Base-by-base conservation (phyloP, 306 rosid species). In the Malus fusca region DNA sequence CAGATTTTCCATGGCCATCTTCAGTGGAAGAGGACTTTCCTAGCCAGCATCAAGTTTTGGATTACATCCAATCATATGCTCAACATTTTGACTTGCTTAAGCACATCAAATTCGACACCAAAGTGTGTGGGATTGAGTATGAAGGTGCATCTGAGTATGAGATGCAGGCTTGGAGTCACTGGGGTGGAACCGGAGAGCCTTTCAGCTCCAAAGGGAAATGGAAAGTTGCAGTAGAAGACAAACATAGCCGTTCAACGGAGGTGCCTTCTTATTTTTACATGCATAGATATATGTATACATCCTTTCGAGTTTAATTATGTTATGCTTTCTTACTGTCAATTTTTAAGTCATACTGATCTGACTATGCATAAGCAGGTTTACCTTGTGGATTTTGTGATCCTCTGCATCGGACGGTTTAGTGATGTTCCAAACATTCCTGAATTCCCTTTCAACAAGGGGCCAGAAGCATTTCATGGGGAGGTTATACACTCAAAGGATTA, bases 361-460 rank as follows among this genome's bases (percentile, higher is more conserved):
- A 46, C 2, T 40, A 18, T 10, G 28, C n/a, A 25, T 22, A 59
- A 66, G 72, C 78, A 89, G 91, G 84, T 72, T 8, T 68, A 85
- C 8, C 18, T 46, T 7, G 87, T 91, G 69, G 94, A 88, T 70
- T 91, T 91, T 66, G 84, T 89, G 80, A 75, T 91, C 53, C 89
- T 91, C 15, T 91, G 94, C 88, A 70, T 87, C 4, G 97, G 94
- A 15, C 75, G 93, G 66, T 91, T 91, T 81, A 87, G 97, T 65
- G 94, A 82, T 13, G 80, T 89, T 52, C 97, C 97, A 19, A 80
- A 89, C 77, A 83, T 91, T 51, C 97, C 94, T 8, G 79, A 86
- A 55, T 91, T 91, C 53, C 94, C 92, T 67, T 78, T 75, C 30
- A 83, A 86, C 55, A 64, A 44, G 8, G 97, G 94, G 0, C 93